Evolutionary conservation across 352 stramenopile genomes (phyloP), one percentile per base, ranked within the genome.

Genomic region (Saprolegnia parasitica): DNA sequence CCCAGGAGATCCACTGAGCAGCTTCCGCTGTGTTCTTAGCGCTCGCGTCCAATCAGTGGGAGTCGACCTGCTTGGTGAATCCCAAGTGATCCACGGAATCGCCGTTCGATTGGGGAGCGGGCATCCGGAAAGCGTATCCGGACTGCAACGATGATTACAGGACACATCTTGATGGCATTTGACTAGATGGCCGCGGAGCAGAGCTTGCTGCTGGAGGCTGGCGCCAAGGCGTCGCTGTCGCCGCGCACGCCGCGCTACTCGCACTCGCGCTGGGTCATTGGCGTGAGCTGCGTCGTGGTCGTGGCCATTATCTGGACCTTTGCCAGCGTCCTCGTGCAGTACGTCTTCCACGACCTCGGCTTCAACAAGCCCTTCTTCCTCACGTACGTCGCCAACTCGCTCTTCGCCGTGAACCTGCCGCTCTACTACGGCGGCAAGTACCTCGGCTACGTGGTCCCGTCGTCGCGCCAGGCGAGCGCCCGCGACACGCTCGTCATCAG

Each of bases 301-400:
- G 84, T 91, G 16, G 84, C 86, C 21, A 72, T 91, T n/a, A 92
- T 94, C 60, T 94, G 86, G 86, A 90, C 86, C 55, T 88, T 89
- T 56, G 83, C 88, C 4, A 92, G 81, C 60, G 88, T 97, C 23
- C 68, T 96, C 29, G 81, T 95, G 70, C 89, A 97, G 77, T 93
- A 92, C 65, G 91, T 97, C 42, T 95, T 95, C 78, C 77, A 91
- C 47, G 81, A 95, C 58, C 72, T 96, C 66, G 84, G 78, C 67
- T 96, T 95, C 78, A 77, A 94, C 29, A 52, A 77, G 0, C 89
- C 90, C 40, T 96, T 97, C 75, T 92, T 96, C 68, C 78, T 97
- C 49, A 95, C 89, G 46, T 96, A 95, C 74, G 78, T 96, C 29
- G 85, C 84, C 56, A 96, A 88, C 67, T 84, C 83, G 55, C 80